Evolutionary conservation across 306 rosid genomes (phyloP), one percentile per base, ranked within the genome.

Genomic region (Acacia confusa): DNA sequence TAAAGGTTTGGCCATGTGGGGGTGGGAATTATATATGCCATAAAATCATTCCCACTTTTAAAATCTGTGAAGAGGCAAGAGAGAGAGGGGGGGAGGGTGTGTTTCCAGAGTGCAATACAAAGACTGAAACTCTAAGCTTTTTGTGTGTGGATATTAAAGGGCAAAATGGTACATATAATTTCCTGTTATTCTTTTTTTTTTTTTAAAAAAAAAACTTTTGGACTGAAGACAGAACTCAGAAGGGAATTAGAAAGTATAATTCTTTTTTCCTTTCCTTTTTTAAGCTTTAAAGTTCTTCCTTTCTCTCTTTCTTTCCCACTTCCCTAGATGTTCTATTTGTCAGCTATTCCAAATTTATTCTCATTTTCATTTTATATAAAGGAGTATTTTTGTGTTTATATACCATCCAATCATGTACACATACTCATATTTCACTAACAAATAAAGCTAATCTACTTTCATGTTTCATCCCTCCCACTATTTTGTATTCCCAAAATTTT

Each of bases 21-120:
- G 67, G 53, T 69, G 85, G 84, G 76, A 79, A 82, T 81, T 86
- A 85, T 89, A 85, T 75, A 88, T 84, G 74, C 80, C 76, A 76
- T 84, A 88, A 89, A 86, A 89, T 88, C 88, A 88, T 84, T 89
- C 80, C 25, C 27, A 53, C 19, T 61, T 60, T 80, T 79, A 20
- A 25, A 68, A 66, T 58, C 52, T 69, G 40, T 25, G 72, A 66
- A 70, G 69, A 1, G 27, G 22, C 14, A 30, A 36, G 70, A 48
- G 82, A 80, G 76, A 48, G 45, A 48, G 75, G 27, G 38, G 24
- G 50, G 11, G 73, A 14, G 79, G 67, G 12, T 81, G 78, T 92
- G 97, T 91, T 91, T 89, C 97, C 92, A 81, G 95, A 91, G 94
- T 91, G 90, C 94, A 83, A 86, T 89, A 89, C 97, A 95, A 95